phyloP scores from a whole-genome alignment of 129 eudicot species.

The Tagetes patula region DNA sequence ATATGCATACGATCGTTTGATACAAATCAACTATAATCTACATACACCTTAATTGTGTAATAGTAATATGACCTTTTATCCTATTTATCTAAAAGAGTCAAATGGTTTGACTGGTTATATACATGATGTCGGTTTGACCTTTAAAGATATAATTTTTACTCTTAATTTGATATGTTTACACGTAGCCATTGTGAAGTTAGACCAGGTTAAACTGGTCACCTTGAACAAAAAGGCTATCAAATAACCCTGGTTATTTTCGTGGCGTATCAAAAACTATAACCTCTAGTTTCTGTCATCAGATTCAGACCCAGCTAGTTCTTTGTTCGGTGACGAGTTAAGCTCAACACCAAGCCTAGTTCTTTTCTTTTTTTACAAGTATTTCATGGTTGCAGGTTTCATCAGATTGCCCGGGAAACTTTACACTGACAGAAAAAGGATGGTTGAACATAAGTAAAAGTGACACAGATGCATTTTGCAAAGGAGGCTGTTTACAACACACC shows the following conservation, averaged over 20 bases:
- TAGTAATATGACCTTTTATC: neutral
- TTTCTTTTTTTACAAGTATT: neutral
- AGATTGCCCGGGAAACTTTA: constrained; percentile 28
- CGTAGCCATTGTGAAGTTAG: neutral
- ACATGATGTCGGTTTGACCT: neutral
- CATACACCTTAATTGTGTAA: no score
- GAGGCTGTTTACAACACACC: constrained; percentile 54
- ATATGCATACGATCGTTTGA: no score
- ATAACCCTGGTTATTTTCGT: neutral
- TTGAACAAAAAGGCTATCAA: neutral
- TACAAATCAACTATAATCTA: no score
- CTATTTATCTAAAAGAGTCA: neutral
- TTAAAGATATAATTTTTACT: no score
- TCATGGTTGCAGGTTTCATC: constrained; percentile 28
- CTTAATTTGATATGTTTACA: neutral
- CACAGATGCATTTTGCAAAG: constrained; percentile 33
- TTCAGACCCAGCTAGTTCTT: neutral
- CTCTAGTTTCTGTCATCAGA: neutral
- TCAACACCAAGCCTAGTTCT: neutral
- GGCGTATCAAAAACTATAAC: neutral
- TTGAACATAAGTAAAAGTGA: constrained; percentile 41
- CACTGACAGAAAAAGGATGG: constrained; percentile 35
- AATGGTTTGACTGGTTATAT: neutral
- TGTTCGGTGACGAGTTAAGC: neutral
- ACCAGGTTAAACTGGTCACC: neutral